Evolutionary conservation across 495 filamentous ascomycete genomes (phyloP).

Genomic region (Hypoxylon trugodes): DNA sequence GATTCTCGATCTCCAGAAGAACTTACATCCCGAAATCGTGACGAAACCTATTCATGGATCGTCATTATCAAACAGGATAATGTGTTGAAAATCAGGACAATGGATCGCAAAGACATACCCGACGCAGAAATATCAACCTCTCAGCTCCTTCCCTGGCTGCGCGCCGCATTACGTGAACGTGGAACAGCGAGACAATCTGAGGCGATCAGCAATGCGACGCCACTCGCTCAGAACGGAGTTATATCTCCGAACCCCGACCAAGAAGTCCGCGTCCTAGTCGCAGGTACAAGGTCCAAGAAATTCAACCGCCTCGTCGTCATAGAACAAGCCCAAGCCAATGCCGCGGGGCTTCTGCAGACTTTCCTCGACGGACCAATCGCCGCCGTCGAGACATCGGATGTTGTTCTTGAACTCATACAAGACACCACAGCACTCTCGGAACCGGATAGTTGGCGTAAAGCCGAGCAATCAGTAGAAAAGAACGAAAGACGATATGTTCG

Average conservation of each 20-base stretch:
- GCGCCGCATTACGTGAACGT: conserved; percentile 81
- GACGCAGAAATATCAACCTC: conserved; percentile 79
- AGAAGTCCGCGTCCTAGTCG: conserved; percentile 83
- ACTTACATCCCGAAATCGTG: conserved; percentile 72
- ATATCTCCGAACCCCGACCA: conserved; percentile 60
- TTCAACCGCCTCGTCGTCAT: conserved; percentile 85
- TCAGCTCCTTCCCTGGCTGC: conserved; percentile 83
- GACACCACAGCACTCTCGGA: conserved; percentile 82
- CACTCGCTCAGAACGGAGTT: conserved; percentile 49
- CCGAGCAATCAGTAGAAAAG: conserved; percentile 79
- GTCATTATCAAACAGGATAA: conserved; percentile 85
- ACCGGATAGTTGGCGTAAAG: conserved; percentile 82
- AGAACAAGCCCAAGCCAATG: conserved; percentile 75
- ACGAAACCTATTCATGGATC: conserved; percentile 85
- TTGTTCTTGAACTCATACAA: conserved; percentile 80
- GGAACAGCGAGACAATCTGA: conserved; percentile 49
- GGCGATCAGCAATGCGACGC: conserved; percentile 50
- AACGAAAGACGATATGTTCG: conserved; percentile 86
- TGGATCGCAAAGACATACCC: conserved; percentile 72
- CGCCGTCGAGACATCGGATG: conserved; percentile 88
- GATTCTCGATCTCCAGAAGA: conserved; percentile 80
- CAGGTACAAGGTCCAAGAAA: conserved; percentile 87
- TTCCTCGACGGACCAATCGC: conserved; percentile 80
- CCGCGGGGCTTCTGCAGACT: conserved; percentile 68
- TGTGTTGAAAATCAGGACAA: conserved; percentile 76